Evolutionary conservation across 2,329 filamentous ascomycete species (phyloP).

Genomic region (Scortechinia acanthostroma): DNA sequence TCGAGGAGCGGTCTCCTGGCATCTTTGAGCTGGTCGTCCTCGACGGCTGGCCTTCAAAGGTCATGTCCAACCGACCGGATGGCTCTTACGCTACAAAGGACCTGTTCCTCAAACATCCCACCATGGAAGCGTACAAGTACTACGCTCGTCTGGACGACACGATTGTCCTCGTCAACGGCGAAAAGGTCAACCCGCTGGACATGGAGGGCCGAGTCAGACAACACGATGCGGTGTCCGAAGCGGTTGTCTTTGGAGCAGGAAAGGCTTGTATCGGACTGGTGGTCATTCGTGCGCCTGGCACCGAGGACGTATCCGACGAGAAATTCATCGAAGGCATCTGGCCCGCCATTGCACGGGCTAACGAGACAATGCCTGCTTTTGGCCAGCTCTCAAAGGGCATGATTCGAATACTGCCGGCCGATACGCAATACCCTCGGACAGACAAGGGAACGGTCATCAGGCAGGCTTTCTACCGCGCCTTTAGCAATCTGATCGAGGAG

Average conservation of each 20-base stretch:
- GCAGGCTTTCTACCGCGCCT: slow-evolving; percentile 23
- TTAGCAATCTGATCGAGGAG: slow-evolving; percentile 21
- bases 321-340: slow-evolving; percentile 25
- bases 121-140: slow-evolving; percentile 26
- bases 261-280: slow-evolving; percentile 19
- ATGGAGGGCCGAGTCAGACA: slow-evolving; percentile 23
- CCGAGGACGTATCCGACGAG: slow-evolving; percentile 14
- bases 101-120: slow-evolving; percentile 24
- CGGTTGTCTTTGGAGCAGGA: slow-evolving; percentile 21
- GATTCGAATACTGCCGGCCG: slow-evolving; percentile 19
- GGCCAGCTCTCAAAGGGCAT: slow-evolving; percentile 32
- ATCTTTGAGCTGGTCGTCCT: slow-evolving; percentile 26
- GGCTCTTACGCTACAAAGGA: slow-evolving; percentile 26
- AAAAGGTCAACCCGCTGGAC: slow-evolving; percentile 25
- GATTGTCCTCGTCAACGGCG: slow-evolving; percentile 25
- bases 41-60: slow-evolving; percentile 21
- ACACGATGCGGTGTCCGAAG: slow-evolving; percentile 18
- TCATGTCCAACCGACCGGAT: slow-evolving; percentile 21
- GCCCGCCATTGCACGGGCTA: slow-evolving; percentile 25
- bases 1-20: slow-evolving; percentile 15
- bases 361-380: slow-evolving; percentile 28
- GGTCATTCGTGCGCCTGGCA: slow-evolving; percentile 15
- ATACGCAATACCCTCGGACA: slow-evolving; percentile 25
- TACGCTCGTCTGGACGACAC: slow-evolving; percentile 25
- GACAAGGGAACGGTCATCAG: slow-evolving; percentile 38